phyloP scores from a whole-genome alignment of 768 basidiomycete species.

The Suillus bovinus region DNA sequence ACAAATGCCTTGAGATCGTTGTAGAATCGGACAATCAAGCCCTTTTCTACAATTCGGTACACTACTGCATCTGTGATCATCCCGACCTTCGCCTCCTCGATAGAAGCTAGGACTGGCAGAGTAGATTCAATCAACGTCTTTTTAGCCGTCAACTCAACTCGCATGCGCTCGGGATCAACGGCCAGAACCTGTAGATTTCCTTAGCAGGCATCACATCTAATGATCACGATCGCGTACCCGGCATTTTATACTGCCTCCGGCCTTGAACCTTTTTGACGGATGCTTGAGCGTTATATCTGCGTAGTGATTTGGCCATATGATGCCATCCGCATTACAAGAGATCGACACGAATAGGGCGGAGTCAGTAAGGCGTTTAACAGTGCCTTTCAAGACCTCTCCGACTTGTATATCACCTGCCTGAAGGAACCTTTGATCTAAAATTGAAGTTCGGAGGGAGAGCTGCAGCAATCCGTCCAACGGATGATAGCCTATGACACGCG shows the following conservation, averaged over 20 bases:
- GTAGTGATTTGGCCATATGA: conserved; percentile 94
- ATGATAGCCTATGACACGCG: conserved; percentile 85
- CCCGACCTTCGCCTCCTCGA: conserved; percentile 72
- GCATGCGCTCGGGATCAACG: conserved; percentile 77
- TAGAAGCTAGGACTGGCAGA: conserved; percentile 62
- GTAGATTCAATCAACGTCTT: conserved; percentile 84
- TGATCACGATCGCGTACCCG: conserved; percentile 60
- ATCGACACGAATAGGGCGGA: conserved; percentile 84
- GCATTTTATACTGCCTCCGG: conserved; percentile 80
- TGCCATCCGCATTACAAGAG: conserved; percentile 85
- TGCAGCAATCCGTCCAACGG: conserved; percentile 86
- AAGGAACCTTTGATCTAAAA: conserved; percentile 85
- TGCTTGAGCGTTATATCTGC: conserved; percentile 93
- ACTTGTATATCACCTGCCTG: conserved; percentile 81
- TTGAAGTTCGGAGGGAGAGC: conserved; percentile 79
- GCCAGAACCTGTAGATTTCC: conserved; percentile 51
- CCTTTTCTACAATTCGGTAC: conserved; percentile 78
- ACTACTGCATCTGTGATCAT: conserved; percentile 79
- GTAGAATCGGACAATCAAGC: conserved; percentile 86
- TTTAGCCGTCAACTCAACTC: conserved; percentile 88
- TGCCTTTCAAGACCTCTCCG: conserved; percentile 86
- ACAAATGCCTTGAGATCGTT: conserved; percentile 85
- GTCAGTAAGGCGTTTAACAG: conserved; percentile 74
- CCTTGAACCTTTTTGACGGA: conserved; percentile 63
- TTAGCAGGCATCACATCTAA: neutral